phyloP scores from a whole-genome alignment of 192 early-diverging fungal genomes.

The Entrophospora sp. region DNA sequence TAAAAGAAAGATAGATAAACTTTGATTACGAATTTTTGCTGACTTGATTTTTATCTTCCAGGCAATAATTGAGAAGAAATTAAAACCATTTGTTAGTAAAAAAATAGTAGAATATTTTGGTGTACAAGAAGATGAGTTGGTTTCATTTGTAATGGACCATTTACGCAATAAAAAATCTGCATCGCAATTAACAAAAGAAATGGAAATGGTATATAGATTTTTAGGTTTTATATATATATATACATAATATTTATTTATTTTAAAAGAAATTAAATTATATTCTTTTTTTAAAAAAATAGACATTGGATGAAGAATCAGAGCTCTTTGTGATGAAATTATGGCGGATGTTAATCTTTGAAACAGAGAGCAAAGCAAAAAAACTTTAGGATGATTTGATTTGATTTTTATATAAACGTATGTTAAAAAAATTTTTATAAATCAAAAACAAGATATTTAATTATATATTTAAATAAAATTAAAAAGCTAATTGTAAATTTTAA shows the following conservation, averaged over 20 bases:
- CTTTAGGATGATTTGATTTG: no score
- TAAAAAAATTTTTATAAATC: no score
- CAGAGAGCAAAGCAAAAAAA: conserved; percentile 49
- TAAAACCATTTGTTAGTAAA: conserved; percentile 66
- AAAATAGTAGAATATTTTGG: conserved; percentile 75
- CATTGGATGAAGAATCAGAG: conserved; percentile 81
- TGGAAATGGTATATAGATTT: conserved; percentile 51
- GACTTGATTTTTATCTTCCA: no score
- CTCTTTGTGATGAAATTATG: conserved; percentile 82
- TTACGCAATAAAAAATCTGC: conserved; percentile 58
- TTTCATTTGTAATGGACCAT: conserved; percentile 65
- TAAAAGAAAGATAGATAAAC: no score
- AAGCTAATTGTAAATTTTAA: no score
- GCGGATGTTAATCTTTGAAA: conserved; percentile 80
- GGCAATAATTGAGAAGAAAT: conserved; percentile 48
- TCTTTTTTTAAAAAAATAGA: conserved; percentile 34
- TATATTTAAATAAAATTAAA: no score
- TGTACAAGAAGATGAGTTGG: conserved; percentile 68
- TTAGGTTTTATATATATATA: neutral
- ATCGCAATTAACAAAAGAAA: conserved; percentile 59
- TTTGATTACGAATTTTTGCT: no score
- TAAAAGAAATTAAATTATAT: no score
- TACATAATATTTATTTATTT: no score
- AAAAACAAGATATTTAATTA: no score
- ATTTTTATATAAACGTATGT: no score